Evolutionary conservation across 371 early-diverging fungal species (phyloP).

Genomic region (Rhizopus stolonifer): DNA sequence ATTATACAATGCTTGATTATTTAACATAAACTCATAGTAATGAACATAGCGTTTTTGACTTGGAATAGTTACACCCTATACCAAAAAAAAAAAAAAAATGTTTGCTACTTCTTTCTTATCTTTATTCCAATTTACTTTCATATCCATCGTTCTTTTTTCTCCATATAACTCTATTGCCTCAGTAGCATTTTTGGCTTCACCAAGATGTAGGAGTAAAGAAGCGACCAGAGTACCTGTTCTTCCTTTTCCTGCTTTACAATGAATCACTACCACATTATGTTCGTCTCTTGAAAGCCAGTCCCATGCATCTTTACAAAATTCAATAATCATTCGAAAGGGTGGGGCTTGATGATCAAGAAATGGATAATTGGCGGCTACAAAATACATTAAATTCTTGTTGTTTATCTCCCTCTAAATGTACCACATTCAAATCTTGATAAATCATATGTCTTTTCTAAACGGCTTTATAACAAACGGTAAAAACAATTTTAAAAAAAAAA

Average conservation of each 20-base stretch:
- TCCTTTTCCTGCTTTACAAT: constrained; percentile 83
- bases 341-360: constrained; percentile 74
- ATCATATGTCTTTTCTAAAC: constrained; percentile 57
- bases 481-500: not conserved
- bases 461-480: constrained; percentile 27
- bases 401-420: not conserved
- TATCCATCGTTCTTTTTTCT: constrained; percentile 52
- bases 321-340: constrained; percentile 51
- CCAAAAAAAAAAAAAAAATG: not conserved
- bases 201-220: constrained; percentile 52
- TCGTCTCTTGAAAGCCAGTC: constrained; percentile 48
- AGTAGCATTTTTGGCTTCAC: constrained; percentile 34
- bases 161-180: constrained; percentile 63
- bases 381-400: not conserved
- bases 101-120: not conserved
- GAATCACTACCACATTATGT: constrained; percentile 64
- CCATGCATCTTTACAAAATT: constrained; percentile 61
- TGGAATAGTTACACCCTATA: constrained; percentile 68
- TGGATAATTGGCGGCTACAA: constrained; percentile 50
- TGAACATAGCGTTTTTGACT: constrained; percentile 64
- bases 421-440: constrained; percentile 15
- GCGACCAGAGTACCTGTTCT: constrained; percentile 74
- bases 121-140: constrained; percentile 37
- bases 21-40: constrained; percentile 54
- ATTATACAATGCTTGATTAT: constrained; percentile 24